A percentile compares a stretch with the other conserved stretches of the same genome.
Conservation (phyloP, 306 rosid species). For the Acacia crassicarpa region DNA sequence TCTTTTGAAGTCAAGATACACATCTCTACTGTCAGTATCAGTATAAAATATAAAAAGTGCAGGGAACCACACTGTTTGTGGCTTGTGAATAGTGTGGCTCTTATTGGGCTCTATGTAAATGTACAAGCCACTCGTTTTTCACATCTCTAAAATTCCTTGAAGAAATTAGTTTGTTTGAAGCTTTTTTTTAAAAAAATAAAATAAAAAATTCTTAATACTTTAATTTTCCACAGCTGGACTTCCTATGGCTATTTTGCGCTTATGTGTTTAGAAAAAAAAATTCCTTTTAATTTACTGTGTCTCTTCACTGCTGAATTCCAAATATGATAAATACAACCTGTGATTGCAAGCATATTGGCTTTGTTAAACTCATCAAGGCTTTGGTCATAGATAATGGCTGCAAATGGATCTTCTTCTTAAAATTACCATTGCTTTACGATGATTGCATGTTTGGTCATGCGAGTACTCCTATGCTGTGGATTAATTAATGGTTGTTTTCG, state of each 20-base stretch:
- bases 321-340: background rate
- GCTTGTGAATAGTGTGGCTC: background rate
- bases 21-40: background rate
- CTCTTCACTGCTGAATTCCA: conserved; percentile 21
- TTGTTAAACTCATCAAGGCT: background rate
- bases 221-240: conserved; percentile 6
- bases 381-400: background rate
- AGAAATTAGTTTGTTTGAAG: conserved; percentile 16
- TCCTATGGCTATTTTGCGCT: background rate
- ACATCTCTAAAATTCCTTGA: conserved; percentile 4
- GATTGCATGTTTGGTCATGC: background rate
- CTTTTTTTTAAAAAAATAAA: background rate
- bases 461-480: background rate
- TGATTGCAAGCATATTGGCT: conserved; percentile 1
- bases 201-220: background rate
- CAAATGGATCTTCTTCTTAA: background rate
- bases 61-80: background rate
- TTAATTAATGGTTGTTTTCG: background rate
- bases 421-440: background rate
- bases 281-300: background rate
- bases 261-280: background rate
- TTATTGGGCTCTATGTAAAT: background rate
- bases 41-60: background rate
- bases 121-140: background rate
- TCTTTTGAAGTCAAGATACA: background rate